Evolutionary conservation across 2,329 filamentous ascomycete genomes (phyloP).

Genomic region (Colletotrichum theobromicola): DNA sequence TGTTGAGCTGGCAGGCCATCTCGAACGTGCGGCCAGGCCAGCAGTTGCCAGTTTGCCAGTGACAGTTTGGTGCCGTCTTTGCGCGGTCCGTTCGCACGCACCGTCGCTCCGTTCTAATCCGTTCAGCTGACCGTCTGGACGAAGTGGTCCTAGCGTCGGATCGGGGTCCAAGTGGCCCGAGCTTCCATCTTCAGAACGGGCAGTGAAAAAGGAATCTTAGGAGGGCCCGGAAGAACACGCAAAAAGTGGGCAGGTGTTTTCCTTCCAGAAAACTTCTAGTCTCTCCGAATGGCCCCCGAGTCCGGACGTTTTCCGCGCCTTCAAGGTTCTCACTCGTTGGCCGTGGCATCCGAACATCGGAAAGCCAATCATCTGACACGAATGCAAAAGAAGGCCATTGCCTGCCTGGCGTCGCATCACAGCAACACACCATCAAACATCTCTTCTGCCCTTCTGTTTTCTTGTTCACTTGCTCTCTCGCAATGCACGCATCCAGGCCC

Average conservation of each 20-base stretch:
- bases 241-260: background rate
- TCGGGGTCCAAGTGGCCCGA: slow-evolving; percentile 2
- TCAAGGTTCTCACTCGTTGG: background rate
- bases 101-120: background rate
- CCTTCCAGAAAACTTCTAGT: slow-evolving; percentile 20
- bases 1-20: slow-evolving; percentile 13
- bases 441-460: background rate
- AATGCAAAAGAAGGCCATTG: slow-evolving; percentile 2
- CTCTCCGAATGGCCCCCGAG: slow-evolving; percentile 5
- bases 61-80: background rate
- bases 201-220: too few species aligned
- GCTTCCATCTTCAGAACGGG: too few species aligned
- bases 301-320: slow-evolving; percentile 1
- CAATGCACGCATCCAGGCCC: background rate
- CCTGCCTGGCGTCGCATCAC: background rate
- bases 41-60: background rate
- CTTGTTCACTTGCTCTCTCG: background rate
- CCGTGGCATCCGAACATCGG: slow-evolving; percentile 12
- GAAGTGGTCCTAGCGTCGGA: slow-evolving; percentile 11
- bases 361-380: slow-evolving; percentile 10
- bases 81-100: background rate
- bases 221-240: too few species aligned
- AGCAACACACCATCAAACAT: background rate
- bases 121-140: slow-evolving; percentile 7
- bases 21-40: background rate